Evolutionary conservation across 306 rosid species (phyloP), one percentile per base, ranked within the genome.

Genomic region (Chamaecrista fasciculata): DNA sequence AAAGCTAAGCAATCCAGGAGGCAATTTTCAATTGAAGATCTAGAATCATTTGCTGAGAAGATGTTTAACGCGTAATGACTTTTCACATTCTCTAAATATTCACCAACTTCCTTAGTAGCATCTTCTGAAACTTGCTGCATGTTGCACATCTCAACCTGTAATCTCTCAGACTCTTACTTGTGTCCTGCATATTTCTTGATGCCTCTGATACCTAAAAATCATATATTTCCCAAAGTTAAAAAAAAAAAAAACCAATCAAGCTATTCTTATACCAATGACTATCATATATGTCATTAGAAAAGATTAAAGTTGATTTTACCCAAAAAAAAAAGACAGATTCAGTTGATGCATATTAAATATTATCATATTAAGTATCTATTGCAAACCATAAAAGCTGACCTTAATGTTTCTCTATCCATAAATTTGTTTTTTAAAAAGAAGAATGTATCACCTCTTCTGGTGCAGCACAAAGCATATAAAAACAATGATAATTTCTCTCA

Each of bases 391-490:
- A 55, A 42, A 57, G 57, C 23, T 43, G 20, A 66, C 21, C 47
- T 11, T 31, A 52, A 61, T 51, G 62, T 49, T 56, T 36, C n/a
- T n/a, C 18, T 49, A 55, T 3, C 46, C 48, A 72, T n/a, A 25
- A 31, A 31, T n/a, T n/a, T 58, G 65, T 58, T 33, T n/a, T 16
- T 52, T 34, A 28, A 36, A 53, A 71, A 12, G 33, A 61, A 51
- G 57, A 56, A 49, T 11, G n/a, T 52, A 43, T 67, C 64, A 89
- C 98, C 96, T 89, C 96, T 70, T 79, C 2, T 33, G 98, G 91
- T 72, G 96, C 98, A 73, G 98, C 85, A 80, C 98, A 92, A 71
- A 92, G 92, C 98, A 92, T 92, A 76, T 92, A 92, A 84, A 92
- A 92, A 81, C 98, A 92, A 89, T 92, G 98, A 81, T 92, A 92